Percentiles rank a stretch among this genome's conserved stretches.
Evolutionary conservation across 768 basidiomycete genomes (phyloP).

Genomic region (Pleurotus platypus): DNA sequence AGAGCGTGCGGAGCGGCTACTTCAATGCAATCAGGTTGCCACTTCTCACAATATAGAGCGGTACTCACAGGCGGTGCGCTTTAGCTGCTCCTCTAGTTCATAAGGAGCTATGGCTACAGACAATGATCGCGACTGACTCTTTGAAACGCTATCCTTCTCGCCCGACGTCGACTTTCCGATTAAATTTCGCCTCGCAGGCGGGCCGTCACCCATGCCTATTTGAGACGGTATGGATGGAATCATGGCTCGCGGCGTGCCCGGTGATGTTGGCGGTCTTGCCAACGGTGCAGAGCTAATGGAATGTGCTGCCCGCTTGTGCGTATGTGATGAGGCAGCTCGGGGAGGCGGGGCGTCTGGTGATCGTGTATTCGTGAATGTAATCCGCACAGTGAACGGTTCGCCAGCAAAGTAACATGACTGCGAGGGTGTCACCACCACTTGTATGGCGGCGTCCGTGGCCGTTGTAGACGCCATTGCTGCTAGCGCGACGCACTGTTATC

Average conservation of each 20-base stretch:
- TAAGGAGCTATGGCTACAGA: conserved; percentile 59
- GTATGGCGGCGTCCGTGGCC: conserved; percentile 46
- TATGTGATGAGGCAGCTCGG: conserved; percentile 20
- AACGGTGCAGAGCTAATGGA: conserved; percentile 82
- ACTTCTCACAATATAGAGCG: not conserved
- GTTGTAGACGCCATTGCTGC: not conserved
- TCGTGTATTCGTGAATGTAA: conserved; percentile 84
- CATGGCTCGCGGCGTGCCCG: conserved; percentile 50
- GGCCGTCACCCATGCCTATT: conserved; percentile 22
- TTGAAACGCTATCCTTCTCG: conserved; percentile 32
- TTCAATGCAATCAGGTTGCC: not conserved
- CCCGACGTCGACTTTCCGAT: conserved; percentile 48
- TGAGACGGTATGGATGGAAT: conserved; percentile 20
- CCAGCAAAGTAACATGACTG: conserved; percentile 94
- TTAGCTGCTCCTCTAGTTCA: conserved; percentile 37
- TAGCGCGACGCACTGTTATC: too few species aligned
- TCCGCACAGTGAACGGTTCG: conserved; percentile 78
- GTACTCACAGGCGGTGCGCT: conserved; percentile 19
- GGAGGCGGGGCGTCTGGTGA: conserved; percentile 40
- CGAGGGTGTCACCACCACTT: conserved; percentile 71
- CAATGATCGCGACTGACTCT: conserved; percentile 56
- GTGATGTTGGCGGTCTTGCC: conserved; percentile 79
- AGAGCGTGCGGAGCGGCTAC: conserved; percentile 25
- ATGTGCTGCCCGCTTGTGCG: conserved; percentile 71
- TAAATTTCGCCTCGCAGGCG: conserved; percentile 45